Base-by-base conservation (phyloP, 2,329 filamentous ascomycete genomes). In the Sporothrix variecibatus region DNA sequence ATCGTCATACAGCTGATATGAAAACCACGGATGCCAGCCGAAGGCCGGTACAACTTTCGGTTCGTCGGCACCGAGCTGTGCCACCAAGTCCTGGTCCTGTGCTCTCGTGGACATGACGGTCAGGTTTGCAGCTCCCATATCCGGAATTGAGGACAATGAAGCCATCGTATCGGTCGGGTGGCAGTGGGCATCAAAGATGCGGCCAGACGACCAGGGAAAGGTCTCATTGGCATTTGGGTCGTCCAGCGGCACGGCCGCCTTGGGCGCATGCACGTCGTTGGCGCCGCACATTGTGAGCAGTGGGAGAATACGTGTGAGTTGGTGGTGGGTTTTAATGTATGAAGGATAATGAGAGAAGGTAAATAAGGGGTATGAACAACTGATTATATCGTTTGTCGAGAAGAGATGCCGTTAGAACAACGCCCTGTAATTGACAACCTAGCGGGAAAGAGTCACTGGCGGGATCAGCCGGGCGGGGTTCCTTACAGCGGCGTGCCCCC, bases 11-110 rank as follows among this genome's bases (percentile, higher is more conserved):
- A 96, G 86, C 77, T 93, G 90, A 80, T 95, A 86, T 0, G 93
- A 92, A 81, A 95, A 95, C 93, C 93, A 96, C 0, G 93, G 93
- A 80, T 96, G 93, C 92, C 93, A 95, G 26, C 93, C 93, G 82
- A 95, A 95, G n/a, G 90, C 90, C 0, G 93, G 92, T 3, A 95
- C 78, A 71, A 86, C 76, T 23, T 78, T 80, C 77, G 17, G 26
- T n/a, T 64, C 71, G 12, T 84, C 79, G 3, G 85, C 83, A 40
- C 92, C 91, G 38, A 91, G 85, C 53, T 87, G 81, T 51, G 87
- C 86, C 20, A 95, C 93, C 49, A 95, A 89, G 12, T 90, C 83
- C 81, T 95, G 93, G 80, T 96, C 93, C 80, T 94, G 88, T 0
- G 86, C 86, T 72, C 93, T 87, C 0, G 93, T 95, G 40, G 92